Evolutionary conservation across 345 rosid genomes (phyloP).

Genomic region (Eucalyptus brandiana): DNA sequence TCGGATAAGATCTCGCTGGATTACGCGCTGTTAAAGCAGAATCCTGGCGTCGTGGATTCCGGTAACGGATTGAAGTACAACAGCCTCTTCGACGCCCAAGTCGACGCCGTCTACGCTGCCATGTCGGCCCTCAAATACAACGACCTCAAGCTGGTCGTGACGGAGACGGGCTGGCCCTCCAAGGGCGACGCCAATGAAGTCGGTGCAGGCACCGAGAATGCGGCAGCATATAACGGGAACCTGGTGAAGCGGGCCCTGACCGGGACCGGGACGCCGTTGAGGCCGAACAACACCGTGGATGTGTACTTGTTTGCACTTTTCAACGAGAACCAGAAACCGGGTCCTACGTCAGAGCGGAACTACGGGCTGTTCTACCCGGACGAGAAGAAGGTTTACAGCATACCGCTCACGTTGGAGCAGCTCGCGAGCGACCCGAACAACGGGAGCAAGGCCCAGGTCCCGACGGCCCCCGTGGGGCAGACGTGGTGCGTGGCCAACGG

Average conservation of each 20-base stretch:
- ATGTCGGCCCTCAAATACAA: conserved; percentile 52
- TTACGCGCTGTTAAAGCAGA: conserved; percentile 58
- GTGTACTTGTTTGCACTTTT: conserved; percentile 81
- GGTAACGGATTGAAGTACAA: conserved; percentile 64
- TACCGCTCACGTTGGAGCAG: conserved; percentile 27
- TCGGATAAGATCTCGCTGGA: conserved; percentile 54
- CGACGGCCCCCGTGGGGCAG: conserved; percentile 17
- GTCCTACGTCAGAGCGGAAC: conserved; percentile 86
- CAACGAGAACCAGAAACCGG: conserved; percentile 73
- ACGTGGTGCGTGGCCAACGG: conserved; percentile 87
- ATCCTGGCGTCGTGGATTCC: conserved; percentile 62
- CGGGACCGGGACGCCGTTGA: conserved; percentile 76
- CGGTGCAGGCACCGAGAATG: conserved; percentile 59
- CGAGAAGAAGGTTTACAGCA: conserved; percentile 59
- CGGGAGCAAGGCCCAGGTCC: conserved; percentile 16
- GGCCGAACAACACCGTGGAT: conserved; percentile 47
- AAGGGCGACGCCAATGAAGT: conserved; percentile 68
- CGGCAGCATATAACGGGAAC: conserved; percentile 80
- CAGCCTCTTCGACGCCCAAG: conserved; percentile 75
- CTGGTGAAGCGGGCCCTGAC: conserved; percentile 53
- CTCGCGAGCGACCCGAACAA: conserved; percentile 4
- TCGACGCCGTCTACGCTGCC: conserved; percentile 89
- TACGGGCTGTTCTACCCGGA: conserved; percentile 85
- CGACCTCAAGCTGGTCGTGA: conserved; percentile 52
- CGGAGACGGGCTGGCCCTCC: conserved; percentile 98